phyloP scores from a whole-genome alignment of 768 basidiomycete genomes.

The Pluteus cervinus region DNA sequence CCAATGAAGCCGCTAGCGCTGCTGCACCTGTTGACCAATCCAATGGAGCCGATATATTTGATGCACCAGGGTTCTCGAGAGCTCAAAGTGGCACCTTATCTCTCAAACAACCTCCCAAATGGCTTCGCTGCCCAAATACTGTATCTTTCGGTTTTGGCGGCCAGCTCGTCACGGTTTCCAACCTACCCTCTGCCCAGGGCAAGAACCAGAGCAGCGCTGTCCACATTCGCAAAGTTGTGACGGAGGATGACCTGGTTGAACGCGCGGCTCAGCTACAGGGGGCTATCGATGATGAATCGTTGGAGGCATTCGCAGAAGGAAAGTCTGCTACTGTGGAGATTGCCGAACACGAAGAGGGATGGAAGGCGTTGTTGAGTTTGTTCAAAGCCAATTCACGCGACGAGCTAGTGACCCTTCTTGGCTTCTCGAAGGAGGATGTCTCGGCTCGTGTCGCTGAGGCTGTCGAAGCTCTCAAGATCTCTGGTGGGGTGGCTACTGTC shows the following conservation, averaged over 20 bases:
- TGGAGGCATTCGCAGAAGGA: conserved; percentile 68
- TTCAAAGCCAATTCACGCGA: conserved; percentile 88
- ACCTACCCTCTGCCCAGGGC: conserved; percentile 67
- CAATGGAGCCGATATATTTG: conserved; percentile 76
- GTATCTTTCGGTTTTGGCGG: conserved; percentile 91
- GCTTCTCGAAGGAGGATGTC: conserved; percentile 88
- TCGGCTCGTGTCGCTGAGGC: conserved; percentile 75
- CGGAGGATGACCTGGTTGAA: conserved; percentile 69
- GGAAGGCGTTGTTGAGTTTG: conserved; percentile 85
- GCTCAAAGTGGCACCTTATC: conserved; percentile 60
- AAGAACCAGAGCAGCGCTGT: conserved; percentile 80
- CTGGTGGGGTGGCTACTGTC: conserved; percentile 31
- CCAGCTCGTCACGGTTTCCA: conserved; percentile 73
- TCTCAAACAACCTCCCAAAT: conserved; percentile 92
- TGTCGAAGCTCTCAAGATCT: conserved; percentile 69
- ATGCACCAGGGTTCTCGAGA: conserved; percentile 48
- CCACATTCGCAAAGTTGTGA: conserved; percentile 71
- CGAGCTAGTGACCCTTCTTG: conserved; percentile 84
- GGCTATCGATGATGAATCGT: conserved; percentile 49
- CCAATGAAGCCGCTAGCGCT: conserved; percentile 44
- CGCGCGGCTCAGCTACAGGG: conserved; percentile 62
- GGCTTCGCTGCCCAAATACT: conserved; percentile 82
- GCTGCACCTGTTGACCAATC: conserved; percentile 39
- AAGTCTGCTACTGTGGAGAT: conserved; percentile 30
- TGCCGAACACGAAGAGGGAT: conserved; percentile 44